Percentiles rank a stretch among this genome's conserved stretches.
Evolutionary conservation across 768 basidiomycete genomes (phyloP).

Genomic region (Kwoniella dejecticola): DNA sequence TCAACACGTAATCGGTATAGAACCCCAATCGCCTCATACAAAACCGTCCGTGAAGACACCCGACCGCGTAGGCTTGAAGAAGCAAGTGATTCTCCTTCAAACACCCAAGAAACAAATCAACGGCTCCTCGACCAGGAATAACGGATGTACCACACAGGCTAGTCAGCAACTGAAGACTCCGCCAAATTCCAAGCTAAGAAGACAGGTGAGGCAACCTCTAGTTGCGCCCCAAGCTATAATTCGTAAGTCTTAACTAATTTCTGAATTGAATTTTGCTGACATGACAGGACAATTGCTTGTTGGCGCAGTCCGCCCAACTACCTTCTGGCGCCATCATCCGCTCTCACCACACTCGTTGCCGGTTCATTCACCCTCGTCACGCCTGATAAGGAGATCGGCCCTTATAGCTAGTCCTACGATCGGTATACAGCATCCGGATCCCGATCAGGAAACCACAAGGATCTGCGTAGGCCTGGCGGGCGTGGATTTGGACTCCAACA

Average conservation of each 20-base stretch:
- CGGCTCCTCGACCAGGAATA: not conserved
- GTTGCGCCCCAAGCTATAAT: conserved; percentile 11
- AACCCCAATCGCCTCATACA: no score
- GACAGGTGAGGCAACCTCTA: conserved; percentile 1
- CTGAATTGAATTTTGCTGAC: not conserved
- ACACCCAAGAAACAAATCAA: conserved; percentile 1
- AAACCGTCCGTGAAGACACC: no score
- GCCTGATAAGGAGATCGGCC: conserved; percentile 16
- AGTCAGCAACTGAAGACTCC: conserved; percentile 3
- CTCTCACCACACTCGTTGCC: conserved; percentile 21
- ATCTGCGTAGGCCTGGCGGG: conserved; percentile 21
- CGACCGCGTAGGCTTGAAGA: no score
- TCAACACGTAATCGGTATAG: no score
- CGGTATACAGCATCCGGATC: conserved; percentile 19
- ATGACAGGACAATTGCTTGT: no score
- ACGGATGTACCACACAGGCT: not conserved
- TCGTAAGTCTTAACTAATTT: conserved; percentile 5
- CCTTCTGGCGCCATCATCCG: conserved; percentile 26
- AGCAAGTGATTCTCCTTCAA: not conserved
- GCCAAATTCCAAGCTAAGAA: conserved; percentile 10
- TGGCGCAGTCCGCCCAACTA: conserved; percentile 18
- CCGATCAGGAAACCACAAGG: conserved; percentile 22
- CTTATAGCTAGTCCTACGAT: conserved; percentile 22
- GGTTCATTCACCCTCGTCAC: conserved; percentile 18
- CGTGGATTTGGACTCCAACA: conserved; percentile 13